Base-by-base conservation (phyloP, 257 asterid species). In the Capsicum baccatum region DNA sequence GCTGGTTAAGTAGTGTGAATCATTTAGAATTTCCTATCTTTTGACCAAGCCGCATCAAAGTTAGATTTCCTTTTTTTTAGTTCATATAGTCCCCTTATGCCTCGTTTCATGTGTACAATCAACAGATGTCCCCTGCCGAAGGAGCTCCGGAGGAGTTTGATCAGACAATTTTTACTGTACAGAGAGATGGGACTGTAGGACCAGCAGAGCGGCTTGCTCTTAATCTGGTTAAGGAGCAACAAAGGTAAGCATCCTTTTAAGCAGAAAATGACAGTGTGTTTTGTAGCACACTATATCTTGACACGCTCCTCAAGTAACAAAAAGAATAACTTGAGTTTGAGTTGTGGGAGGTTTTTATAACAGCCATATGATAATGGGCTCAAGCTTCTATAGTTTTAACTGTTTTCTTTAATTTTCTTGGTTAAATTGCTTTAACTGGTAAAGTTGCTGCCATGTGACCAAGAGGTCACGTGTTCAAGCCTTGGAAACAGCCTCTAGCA, bases 131-230 rank as follows among this genome's bases (percentile, higher is more conserved):
- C 35, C 98, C 99, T 33, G 87, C 86, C 80, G 97, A 93, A 83
- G 95, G 87, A 79, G 98, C 98, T 83, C 98, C 98, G 0, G 98
- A 92, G 82, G 99, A 97, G 84, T 94, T 97, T 86, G 99, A 97
- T 88, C 98, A 97, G 91, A 94, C 98, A 13, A 91, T 97, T 85
- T 97, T 96, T 88, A 21, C 91, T 11, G 95, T 93, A 83, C 93
- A 80, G 83, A 86, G 70, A 82, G 94, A 91, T 85, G 88, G 91
- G 71, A 88, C 90, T 12, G 86, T 95, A 74, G 98, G 97, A 50
- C 85, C 87, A 0, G 87, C 90, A 3, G 98, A 95, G 89, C 76
- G 87, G 55, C 95, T 91, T 55, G 92, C 94, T 85, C 93, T 91
- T 79, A 87, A 90, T 89, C 90, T 97, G 66, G 97, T 95, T 58